Conservation (phyloP, 2,329 filamentous ascomycete genomes). For the Daldinia sp. region DNA sequence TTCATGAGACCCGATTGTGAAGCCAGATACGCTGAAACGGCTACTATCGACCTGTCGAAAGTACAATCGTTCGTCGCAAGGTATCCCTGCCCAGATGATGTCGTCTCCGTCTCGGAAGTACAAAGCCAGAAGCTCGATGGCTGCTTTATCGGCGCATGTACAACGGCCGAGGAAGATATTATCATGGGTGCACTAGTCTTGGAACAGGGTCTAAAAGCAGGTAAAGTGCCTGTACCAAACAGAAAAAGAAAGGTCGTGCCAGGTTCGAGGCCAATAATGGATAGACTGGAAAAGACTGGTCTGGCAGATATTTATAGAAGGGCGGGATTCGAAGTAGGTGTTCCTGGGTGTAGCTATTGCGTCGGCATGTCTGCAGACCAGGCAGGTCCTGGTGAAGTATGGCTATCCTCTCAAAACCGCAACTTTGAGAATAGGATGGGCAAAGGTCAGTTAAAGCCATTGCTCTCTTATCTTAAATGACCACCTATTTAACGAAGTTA, state of each 20-base stretch:
- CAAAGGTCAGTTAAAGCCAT: not conserved
- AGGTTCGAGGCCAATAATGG: conserved; percentile 1
- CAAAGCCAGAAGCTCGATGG: not conserved
- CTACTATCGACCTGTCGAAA: conserved; percentile 3
- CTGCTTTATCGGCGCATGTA: conserved; percentile 7
- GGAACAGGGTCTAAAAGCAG: not conserved
- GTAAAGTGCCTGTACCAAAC: not conserved
- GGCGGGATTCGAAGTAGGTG: conserved; percentile 3
- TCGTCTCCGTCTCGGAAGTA: conserved; percentile 2
- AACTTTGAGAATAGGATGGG: conserved; percentile 7
- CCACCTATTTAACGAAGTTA: not conserved
- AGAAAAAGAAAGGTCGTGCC: conserved; percentile 1
- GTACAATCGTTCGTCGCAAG: conserved; percentile 1
- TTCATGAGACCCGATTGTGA: not conserved
- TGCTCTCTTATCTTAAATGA: not conserved
- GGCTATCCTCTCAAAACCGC: conserved; percentile 8
- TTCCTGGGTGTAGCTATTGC: conserved; percentile 7
- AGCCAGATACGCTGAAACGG: not conserved
- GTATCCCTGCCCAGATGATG: conserved; percentile 4
- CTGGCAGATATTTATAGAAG: conserved; percentile 1
- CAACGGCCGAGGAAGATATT: conserved; percentile 5
- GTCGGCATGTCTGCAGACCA: conserved; percentile 8
- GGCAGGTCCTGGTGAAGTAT: conserved; percentile 6
- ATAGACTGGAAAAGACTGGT: conserved; percentile 1
- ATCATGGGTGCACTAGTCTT: conserved; percentile 5